phyloP scores from a whole-genome alignment of 1,284 basidiomycete genomes.

The Puccinia hordei region DNA sequence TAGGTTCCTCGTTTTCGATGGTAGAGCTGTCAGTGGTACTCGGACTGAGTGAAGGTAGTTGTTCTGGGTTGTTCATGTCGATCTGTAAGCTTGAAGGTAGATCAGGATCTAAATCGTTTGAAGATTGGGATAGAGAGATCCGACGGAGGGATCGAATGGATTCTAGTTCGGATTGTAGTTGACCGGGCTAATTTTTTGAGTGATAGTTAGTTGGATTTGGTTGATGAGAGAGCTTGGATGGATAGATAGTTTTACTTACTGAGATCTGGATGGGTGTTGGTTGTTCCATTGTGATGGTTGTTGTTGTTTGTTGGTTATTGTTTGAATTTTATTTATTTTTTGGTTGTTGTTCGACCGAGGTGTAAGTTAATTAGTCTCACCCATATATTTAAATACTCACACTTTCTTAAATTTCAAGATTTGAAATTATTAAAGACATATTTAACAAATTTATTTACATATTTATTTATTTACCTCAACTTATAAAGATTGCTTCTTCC shows the following conservation, averaged over 20 bases:
- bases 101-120: constrained; percentile 53
- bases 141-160: constrained; percentile 54
- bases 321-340: no score
- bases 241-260: no score
- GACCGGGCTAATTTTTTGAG: neutral
- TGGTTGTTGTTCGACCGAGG: no score
- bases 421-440: no score
- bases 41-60: constrained; percentile 13
- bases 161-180: constrained; percentile 52
- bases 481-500: no score
- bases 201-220: neutral
- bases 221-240: neutral
- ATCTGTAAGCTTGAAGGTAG: constrained; percentile 50
- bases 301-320: no score
- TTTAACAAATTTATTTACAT: no score
- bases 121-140: constrained; percentile 53
- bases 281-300: neutral
- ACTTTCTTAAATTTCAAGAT: no score
- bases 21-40: constrained; percentile 11
- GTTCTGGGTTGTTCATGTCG: neutral
- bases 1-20: neutral
- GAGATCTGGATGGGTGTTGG: neutral
- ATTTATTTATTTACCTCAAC: no score
- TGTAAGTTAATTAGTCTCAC: no score
- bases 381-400: no score